phyloP scores from a whole-genome alignment of 23 red algal genomes.

The Gracilaria vermiculophylla region DNA sequence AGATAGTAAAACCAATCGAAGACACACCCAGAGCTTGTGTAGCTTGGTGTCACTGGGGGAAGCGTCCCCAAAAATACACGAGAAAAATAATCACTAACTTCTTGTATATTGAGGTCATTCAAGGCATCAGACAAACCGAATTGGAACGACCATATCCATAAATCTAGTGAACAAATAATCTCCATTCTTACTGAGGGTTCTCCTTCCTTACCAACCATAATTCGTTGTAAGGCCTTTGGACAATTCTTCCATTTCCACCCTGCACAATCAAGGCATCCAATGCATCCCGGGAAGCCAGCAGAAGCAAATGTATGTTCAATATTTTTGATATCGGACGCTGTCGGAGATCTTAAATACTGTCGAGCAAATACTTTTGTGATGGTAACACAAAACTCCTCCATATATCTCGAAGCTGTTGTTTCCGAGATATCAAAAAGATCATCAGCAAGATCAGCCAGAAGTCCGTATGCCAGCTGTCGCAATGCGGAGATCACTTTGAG shows the following conservation, averaged over 20 bases:
- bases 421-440: too few relatives aligned
- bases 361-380: too few relatives aligned
- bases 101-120: slow-evolving; percentile 40
- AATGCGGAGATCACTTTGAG: slow-evolving; percentile 38
- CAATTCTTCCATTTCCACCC: slow-evolving; percentile 27
- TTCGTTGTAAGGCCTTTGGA: slow-evolving; percentile 23
- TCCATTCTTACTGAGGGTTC: slow-evolving; percentile 12
- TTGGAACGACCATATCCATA: slow-evolving; percentile 22
- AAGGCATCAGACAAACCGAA: neutral
- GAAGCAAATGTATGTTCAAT: too few relatives aligned
- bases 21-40: neutral
- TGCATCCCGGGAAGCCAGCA: slow-evolving; percentile 22
- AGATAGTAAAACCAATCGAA: slow-evolving; percentile 41
- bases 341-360: too few relatives aligned
- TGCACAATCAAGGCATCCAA: slow-evolving; percentile 21
- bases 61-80: neutral
- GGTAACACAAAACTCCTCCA: too few relatives aligned
- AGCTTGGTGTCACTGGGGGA: neutral
- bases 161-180: slow-evolving; percentile 13
- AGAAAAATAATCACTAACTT: slow-evolving; percentile 9
- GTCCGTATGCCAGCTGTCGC: slow-evolving; percentile 12
- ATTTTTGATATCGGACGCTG: too few relatives aligned
- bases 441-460: too few relatives aligned
- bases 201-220: slow-evolving; percentile 22
- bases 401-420: too few relatives aligned